A percentile compares a stretch with the other conserved stretches of the same genome.
These are phyloP conservation scores for Coriolopsis trogii DNA, from an alignment of 1,284 basidiomycete species.

Conservation along the genomic window DNA sequence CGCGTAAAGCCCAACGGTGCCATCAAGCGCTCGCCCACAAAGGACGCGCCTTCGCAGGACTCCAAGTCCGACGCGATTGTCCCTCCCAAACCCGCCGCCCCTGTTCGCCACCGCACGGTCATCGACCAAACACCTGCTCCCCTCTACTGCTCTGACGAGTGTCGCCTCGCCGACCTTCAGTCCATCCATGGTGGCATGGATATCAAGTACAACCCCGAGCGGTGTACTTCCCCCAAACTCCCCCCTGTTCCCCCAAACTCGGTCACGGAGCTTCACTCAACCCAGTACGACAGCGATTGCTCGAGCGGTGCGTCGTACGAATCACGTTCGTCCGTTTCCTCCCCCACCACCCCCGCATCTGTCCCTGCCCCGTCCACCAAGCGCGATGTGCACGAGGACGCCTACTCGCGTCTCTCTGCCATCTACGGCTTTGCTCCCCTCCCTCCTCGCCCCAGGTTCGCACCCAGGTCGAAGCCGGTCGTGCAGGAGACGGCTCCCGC, in stretches of 20 bases:
- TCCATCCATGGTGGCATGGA: constrained; percentile 43
- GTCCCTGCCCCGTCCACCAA: constrained; percentile 39
- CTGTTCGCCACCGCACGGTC: constrained; percentile 56
- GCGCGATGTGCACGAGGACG: constrained; percentile 19
- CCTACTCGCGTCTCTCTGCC: constrained; percentile 53
- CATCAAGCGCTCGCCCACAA: constrained; percentile 46
- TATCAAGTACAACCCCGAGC: constrained; percentile 50
- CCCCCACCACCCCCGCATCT: constrained; percentile 20
- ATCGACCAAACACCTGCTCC: constrained; percentile 77
- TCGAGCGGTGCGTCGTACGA: constrained; percentile 41
- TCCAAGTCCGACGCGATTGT: constrained; percentile 28
- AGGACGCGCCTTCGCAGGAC: constrained; percentile 29
- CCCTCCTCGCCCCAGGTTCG: constrained; percentile 50
- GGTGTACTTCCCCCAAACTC: constrained; percentile 40
- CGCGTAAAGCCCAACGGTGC: constrained; percentile 57
- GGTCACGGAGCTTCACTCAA: constrained; percentile 34
- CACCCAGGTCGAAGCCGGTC: constrained; percentile 33
- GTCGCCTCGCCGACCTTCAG: constrained; percentile 59
- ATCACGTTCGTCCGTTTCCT: constrained; percentile 36
- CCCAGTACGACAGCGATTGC: constrained; percentile 44
- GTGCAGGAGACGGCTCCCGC: constrained; percentile 27
- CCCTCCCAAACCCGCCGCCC: constrained; percentile 12
- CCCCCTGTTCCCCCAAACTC: constrained; percentile 45
- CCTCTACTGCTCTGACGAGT: constrained; percentile 80
- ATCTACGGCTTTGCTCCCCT: constrained; percentile 59